Evolutionary conservation across 306 rosid species (phyloP).

Genomic region (Malus fusca): DNA sequence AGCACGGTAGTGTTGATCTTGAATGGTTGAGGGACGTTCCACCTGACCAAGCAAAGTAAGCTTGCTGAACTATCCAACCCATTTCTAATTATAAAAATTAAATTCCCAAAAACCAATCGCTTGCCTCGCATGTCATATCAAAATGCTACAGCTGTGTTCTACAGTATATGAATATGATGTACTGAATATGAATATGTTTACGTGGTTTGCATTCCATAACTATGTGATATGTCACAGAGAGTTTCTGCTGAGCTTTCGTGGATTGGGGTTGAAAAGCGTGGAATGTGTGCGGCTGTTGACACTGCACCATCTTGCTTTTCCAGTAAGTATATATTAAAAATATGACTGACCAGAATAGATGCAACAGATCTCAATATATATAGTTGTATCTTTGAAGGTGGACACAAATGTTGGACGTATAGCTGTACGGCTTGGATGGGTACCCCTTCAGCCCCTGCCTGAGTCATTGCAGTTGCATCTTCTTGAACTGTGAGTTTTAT

Average conservation of each 20-base stretch:
- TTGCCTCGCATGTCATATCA: conserved; percentile 7
- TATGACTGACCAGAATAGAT: conserved; percentile 12
- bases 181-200: neutral
- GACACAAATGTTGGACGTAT: conserved; percentile 99
- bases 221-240: conserved; percentile 43
- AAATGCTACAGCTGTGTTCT: conserved; percentile 2
- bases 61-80: conserved; percentile 15
- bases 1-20: conserved; percentile 75
- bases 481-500: conserved; percentile 76
- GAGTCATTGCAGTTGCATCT: conserved; percentile 98
- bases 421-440: conserved; percentile 99
- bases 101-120: conserved; percentile 11
- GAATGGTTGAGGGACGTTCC: conserved; percentile 99
- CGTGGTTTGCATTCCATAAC: conserved; percentile 7
- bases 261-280: conserved; percentile 95
- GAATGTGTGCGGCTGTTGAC: conserved; percentile 98
- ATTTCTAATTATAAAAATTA: neutral
- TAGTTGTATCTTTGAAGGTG: conserved; percentile 46
- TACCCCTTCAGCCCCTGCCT: conserved; percentile 98
- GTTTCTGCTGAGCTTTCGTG: conserved; percentile 84
- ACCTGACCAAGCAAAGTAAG: conserved; percentile 96
- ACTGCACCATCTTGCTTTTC: conserved; percentile 98
- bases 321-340: conserved; percentile 55
- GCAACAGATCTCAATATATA: conserved; percentile 19
- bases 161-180: conserved; percentile 9